Evolutionary conservation across 768 basidiomycete species (phyloP), one percentile per base, ranked within the genome.

Genomic region (Lyophyllum shimeji): DNA sequence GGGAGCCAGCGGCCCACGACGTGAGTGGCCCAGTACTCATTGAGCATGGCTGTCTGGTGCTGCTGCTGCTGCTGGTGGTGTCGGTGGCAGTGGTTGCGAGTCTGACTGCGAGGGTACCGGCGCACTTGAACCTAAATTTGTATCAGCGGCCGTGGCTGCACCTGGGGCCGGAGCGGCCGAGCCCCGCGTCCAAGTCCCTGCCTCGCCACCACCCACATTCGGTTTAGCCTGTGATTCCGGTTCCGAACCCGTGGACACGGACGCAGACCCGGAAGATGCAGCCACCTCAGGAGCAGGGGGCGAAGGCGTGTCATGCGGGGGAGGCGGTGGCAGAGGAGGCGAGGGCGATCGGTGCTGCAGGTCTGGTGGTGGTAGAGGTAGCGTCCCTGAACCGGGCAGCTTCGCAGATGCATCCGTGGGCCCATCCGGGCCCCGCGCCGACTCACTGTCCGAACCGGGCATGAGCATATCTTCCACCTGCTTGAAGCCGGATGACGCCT

Each of bases 401-500:
- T 44, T 55, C 49, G 11, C 55, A 21, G 17, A 29, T 29, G 57
- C 52, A 52, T 59, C 60, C 46, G 23, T 17, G 15, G 27, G 33
- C 37, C 13, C 54, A 27, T 53, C 61, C 57, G 62, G 52, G 51
- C 58, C 62, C 13, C 13, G 48, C 58, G 61, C 21, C n/a, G 17
- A 40, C 39, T 40, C 4, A 5, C 39, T 15, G 50, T 59, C 67
- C 63, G 63, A 49, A 53, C 53, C 46, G 59, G 64, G 44, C 55
- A 55, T 15, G 50, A 64, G 53, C 20, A 60, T 20, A 39, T 61
- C 29, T 29, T 29, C 62, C n/a, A 65, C 59, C 49, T 62, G 59
- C 34, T 60, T 66, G 47, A 66, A 62, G 13, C 64, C 62, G 46
- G 55, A 47, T 34, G 65, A 57, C 29, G 61, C 24, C 20, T 40